Evolutionary conservation across 2,329 filamentous ascomycete genomes (phyloP).

Genomic region (Passalora sequoiae): DNA sequence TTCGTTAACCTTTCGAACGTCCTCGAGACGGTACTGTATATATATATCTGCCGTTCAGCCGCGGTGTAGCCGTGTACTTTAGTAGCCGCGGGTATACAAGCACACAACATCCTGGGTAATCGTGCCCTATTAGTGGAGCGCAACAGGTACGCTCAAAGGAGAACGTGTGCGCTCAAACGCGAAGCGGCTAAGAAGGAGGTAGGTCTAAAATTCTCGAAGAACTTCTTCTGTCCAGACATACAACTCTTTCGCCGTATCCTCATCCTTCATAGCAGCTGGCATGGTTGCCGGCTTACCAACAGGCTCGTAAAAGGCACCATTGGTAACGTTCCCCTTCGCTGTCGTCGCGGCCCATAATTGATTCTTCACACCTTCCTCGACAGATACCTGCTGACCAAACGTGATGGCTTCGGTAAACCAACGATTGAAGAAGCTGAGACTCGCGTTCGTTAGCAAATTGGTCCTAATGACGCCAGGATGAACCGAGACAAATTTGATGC

Average conservation of each 20-base stretch:
- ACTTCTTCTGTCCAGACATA: no score
- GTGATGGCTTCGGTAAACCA: slow-evolving; percentile 1
- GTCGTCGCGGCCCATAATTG: slow-evolving; percentile 25
- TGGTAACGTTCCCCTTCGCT: slow-evolving; percentile 5
- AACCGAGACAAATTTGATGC: slow-evolving; percentile 41
- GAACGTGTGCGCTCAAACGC: no score
- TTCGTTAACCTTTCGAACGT: no score
- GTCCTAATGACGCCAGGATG: slow-evolving; percentile 50
- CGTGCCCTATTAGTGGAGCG: no score
- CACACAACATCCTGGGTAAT: no score
- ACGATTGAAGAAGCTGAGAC: slow-evolving; percentile 1
- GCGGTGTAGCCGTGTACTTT: no score
- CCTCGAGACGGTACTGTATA: no score
- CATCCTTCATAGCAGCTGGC: background rate
- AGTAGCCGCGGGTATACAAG: no score
- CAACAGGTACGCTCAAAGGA: no score
- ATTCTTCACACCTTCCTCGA: slow-evolving; percentile 20
- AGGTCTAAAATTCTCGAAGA: no score
- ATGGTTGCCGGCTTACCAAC: slow-evolving; percentile 23
- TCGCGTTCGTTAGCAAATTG: slow-evolving; percentile 28
- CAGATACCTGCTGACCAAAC: background rate
- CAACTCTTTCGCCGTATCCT: background rate
- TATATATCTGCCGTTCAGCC: no score
- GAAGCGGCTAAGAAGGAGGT: no score
- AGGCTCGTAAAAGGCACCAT: slow-evolving; percentile 32